Conservation (phyloP, 2,329 filamentous ascomycete species). For the Claviceps arundinis region DNA sequence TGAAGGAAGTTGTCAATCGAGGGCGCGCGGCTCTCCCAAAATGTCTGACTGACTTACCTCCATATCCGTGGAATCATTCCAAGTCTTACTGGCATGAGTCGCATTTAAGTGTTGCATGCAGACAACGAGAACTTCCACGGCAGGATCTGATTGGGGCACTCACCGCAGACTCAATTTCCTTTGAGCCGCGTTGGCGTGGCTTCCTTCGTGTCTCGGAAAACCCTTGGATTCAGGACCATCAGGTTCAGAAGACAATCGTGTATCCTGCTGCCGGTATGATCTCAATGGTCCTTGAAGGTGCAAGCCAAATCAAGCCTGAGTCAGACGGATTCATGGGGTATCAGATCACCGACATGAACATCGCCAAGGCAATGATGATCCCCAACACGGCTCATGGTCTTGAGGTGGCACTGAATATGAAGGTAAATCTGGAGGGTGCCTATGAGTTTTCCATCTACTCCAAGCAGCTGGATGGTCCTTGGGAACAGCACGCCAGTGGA, state of each 20-base stretch:
- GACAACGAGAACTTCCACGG: constrained; percentile 30
- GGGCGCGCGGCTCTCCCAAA: constrained; percentile 10
- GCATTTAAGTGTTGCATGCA: constrained; percentile 28
- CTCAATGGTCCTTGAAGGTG: constrained; percentile 35
- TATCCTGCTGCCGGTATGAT: constrained; percentile 39
- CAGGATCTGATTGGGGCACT: constrained; percentile 38
- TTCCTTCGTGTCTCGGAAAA: constrained; percentile 35
- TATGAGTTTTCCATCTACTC: constrained; percentile 33
- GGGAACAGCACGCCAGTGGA: constrained; percentile 31
- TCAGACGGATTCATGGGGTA: constrained; percentile 20
- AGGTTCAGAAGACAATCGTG: constrained; percentile 34
- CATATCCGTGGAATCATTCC: constrained; percentile 41
- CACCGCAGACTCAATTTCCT: constrained; percentile 28
- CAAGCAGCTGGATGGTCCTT: constrained; percentile 24
- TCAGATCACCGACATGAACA: constrained; percentile 31
- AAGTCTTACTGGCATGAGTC: constrained; percentile 41
- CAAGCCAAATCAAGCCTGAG: constrained; percentile 23
- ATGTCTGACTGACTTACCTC: constrained; percentile 32
- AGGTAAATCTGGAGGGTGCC: constrained; percentile 7
- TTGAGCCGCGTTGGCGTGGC: constrained; percentile 35
- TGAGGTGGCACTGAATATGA: constrained; percentile 36
- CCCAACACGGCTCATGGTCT: constrained; percentile 32
- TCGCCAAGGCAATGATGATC: constrained; percentile 38
- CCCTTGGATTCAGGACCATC: constrained; percentile 39
- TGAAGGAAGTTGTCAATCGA: constrained; percentile 17